Evolutionary conservation across 108 stramenopile species (phyloP).

Genomic region (Nannochloropsis gaditana): DNA sequence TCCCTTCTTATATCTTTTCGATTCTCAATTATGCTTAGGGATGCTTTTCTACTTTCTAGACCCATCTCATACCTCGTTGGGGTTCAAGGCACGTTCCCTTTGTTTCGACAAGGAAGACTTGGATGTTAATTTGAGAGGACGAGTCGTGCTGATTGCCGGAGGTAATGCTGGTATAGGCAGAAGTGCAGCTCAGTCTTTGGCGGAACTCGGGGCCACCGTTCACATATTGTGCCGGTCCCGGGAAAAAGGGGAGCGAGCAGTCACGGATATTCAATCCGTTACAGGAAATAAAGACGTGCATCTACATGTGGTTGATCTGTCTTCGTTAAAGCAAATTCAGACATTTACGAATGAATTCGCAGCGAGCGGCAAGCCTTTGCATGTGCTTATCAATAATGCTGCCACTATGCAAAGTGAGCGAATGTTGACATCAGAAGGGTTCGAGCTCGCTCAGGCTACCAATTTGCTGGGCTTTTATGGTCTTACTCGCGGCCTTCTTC

Average conservation of each 20-base stretch:
- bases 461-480: conserved; percentile 9
- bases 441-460: not conserved
- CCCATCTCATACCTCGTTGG: not conserved
- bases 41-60: conserved; percentile 11
- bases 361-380: not conserved
- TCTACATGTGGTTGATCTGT: conserved; percentile 12
- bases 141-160: not conserved
- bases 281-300: conserved; percentile 6
- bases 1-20: not conserved
- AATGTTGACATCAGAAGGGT: not conserved
- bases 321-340: not conserved
- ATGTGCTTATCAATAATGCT: not conserved
- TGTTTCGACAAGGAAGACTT: conserved; percentile 15
- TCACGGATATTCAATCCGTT: not conserved
- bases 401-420: conserved; percentile 3
- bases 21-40: not conserved
- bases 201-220: not conserved
- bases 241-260: conserved; percentile 7
- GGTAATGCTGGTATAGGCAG: not conserved
- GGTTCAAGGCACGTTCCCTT: conserved; percentile 8
- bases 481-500: conserved; percentile 2
- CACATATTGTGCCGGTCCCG: not conserved
- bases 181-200: not conserved
- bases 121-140: conserved; percentile 17
- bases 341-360: not conserved